Conservation (phyloP, 2,329 filamentous ascomycete species). For the Calycina herbarum region DNA sequence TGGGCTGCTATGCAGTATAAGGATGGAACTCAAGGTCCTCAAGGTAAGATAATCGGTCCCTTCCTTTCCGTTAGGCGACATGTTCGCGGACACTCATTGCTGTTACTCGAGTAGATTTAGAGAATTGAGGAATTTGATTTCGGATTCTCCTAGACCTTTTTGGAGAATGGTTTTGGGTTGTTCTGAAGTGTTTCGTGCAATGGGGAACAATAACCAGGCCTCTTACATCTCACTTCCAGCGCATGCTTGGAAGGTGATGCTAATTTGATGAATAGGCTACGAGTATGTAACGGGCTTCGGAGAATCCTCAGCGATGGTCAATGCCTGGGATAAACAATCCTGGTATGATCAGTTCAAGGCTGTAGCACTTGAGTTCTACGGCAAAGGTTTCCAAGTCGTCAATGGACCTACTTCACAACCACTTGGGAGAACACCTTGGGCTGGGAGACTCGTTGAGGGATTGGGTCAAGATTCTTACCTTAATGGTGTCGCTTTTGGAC, state of each 20-base stretch:
- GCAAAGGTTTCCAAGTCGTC: slow-evolving; percentile 20
- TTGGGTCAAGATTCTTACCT: slow-evolving; percentile 24
- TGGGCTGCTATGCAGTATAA: slow-evolving; percentile 22
- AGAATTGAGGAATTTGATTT: no score
- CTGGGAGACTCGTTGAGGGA: slow-evolving; percentile 22
- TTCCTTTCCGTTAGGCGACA: neutral
- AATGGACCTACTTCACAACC: slow-evolving; percentile 23
- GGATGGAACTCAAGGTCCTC: slow-evolving; percentile 20
- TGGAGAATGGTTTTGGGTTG: no score
- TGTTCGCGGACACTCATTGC: no score
- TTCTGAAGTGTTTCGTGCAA: no score
- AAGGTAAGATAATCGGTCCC: slow-evolving; percentile 5
- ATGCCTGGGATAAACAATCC: slow-evolving; percentile 22
- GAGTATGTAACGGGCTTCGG: slow-evolving; percentile 23
- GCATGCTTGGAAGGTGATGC: neutral
- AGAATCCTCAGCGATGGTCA: slow-evolving; percentile 17
- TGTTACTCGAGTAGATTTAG: no score
- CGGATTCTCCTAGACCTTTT: no score
- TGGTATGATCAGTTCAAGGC: slow-evolving; percentile 23
- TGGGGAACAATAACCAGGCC: no score
- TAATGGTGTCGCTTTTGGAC: slow-evolving; percentile 26
- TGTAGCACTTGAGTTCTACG: slow-evolving; percentile 22
- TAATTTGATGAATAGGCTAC: slow-evolving; percentile 13
- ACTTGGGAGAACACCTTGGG: slow-evolving; percentile 24
- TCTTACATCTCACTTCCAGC: neutral